Evolutionary conservation across 73 alveolate genomes (phyloP), one percentile per base, ranked within the genome.

Genomic region (Paramecium primaurelia): DNA sequence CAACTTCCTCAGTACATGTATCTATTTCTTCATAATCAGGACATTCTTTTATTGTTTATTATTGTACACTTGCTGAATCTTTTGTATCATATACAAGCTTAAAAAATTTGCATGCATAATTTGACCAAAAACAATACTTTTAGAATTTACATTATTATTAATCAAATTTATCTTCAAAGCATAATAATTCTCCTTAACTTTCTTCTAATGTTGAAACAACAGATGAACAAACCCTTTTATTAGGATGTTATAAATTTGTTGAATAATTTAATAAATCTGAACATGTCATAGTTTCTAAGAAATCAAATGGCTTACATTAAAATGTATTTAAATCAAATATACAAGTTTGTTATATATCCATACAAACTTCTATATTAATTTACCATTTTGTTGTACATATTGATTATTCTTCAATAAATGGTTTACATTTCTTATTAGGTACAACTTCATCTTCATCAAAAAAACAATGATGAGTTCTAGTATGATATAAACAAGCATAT

Each of bases 41-140:
- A 54, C 69, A 54, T 54, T 54, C 69, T 54, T 18, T 54, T 16
- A n/a, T 1, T 1, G 14, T n/a, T 54, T n/a, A 14, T 18, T 54
- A n/a, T 54, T 54, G 3, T 6, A 8, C 32, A 54, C 12, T 22
- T 4, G 36, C 6, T 18, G 69, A 18, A 0, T 18, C 34, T 54
- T 54, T 6, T 7, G 6, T 1, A 16, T 54, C 32, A 54, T 54
- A 54, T 3, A 54, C 36, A n/a, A 54, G 14, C 14, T 54, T 54
- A 11, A 54, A 54, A 6, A 54, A 6, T 54, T 54, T 3, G 4
- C 69, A 54, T 6, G 1, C 11, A 54, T 54, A 54, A 54, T 18
- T 54, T 2, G 11, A 2, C 91, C 91, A 80, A 25, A 45, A n/a
- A 11, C 91, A 80, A 80, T 80, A 80, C 49, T 45, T 80, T 47